These are phyloP conservation scores for Colletotrichum abscissum DNA, from an alignment of 2,329 filamentous ascomycete genomes.

Conservation along the genomic window DNA sequence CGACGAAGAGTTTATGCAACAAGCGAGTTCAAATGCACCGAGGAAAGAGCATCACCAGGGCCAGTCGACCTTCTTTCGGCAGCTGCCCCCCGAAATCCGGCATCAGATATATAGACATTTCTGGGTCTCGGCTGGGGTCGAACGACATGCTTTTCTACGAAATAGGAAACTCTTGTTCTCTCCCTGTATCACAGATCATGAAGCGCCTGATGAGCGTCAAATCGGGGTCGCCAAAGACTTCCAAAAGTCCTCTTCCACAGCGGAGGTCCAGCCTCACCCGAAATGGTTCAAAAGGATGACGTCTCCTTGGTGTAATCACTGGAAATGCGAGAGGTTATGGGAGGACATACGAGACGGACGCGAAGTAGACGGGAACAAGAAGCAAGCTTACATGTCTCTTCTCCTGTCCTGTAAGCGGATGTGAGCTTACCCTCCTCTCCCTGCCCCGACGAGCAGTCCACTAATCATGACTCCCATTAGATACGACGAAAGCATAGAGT, in stretches of 20 bases:
- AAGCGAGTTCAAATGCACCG: neutral
- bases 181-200: constrained; percentile 29
- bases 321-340: constrained; percentile 33
- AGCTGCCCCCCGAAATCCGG: constrained; percentile 32
- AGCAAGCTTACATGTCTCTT: constrained; percentile 21
- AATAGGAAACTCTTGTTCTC: neutral
- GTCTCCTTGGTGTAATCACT: constrained; percentile 38
- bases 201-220: constrained; percentile 32
- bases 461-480: neutral
- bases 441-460: neutral
- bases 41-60: neutral
- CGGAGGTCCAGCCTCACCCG: constrained; percentile 23
- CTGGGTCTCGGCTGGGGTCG: constrained; percentile 14
- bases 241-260: neutral
- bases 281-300: constrained; percentile 34
- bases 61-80: constrained; percentile 24
- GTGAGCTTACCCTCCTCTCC: constrained; percentile 5
- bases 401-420: constrained; percentile 33
- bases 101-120: constrained; percentile 31
- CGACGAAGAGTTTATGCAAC: neutral
- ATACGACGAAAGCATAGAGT: constrained; percentile 23
- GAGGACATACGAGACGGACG: constrained; percentile 20
- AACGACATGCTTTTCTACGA: constrained; percentile 28
- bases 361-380: neutral
- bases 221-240: constrained; percentile 22